These are phyloP conservation scores for Tetrapyrgos nigripes DNA, from an alignment of 1,284 basidiomycete genomes.

Conservation along the genomic window DNA sequence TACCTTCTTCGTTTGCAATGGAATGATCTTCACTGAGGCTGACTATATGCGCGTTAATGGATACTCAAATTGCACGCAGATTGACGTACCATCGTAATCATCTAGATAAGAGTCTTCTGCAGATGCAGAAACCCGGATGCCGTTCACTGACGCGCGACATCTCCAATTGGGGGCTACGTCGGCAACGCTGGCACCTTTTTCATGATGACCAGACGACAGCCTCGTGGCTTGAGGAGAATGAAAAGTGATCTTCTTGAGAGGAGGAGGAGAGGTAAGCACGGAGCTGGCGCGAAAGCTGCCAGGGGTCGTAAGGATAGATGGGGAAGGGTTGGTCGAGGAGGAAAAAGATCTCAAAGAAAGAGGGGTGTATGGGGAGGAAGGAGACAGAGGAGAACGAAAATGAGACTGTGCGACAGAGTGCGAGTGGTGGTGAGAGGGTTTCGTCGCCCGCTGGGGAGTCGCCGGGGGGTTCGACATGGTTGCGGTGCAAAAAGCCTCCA, in stretches of 20 bases:
- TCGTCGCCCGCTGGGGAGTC: slow-evolving; percentile 33
- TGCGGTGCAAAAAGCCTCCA: background rate
- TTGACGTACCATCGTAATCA: slow-evolving; percentile 60
- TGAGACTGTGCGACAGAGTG: slow-evolving; percentile 21
- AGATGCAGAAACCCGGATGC: slow-evolving; percentile 62
- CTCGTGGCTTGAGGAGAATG: slow-evolving; percentile 21
- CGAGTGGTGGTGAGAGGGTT: slow-evolving; percentile 30
- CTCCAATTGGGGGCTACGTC: slow-evolving; percentile 76
- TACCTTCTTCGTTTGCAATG: slow-evolving; percentile 51
- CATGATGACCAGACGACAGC: slow-evolving; percentile 18
- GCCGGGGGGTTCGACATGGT: slow-evolving; percentile 16
- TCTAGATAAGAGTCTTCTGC: slow-evolving; percentile 58
- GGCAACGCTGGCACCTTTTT: slow-evolving; percentile 54
- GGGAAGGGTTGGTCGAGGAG: slow-evolving; percentile 47
- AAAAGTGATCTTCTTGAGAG: slow-evolving; percentile 27
- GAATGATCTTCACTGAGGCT: slow-evolving; percentile 52
- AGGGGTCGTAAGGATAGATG: slow-evolving; percentile 34
- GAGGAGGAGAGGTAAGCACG: slow-evolving; percentile 41
- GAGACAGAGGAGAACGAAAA: slow-evolving; percentile 22
- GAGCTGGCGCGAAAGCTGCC: slow-evolving; percentile 42
- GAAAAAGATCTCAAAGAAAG: slow-evolving; percentile 67
- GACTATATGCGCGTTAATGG: slow-evolving; percentile 48
- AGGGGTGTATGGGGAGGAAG: slow-evolving; percentile 61
- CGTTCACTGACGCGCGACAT: slow-evolving; percentile 71
- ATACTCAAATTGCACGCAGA: slow-evolving; percentile 18